Base-by-base conservation (phyloP, 2,329 filamentous ascomycete species). In the Microsporum audouinii region DNA sequence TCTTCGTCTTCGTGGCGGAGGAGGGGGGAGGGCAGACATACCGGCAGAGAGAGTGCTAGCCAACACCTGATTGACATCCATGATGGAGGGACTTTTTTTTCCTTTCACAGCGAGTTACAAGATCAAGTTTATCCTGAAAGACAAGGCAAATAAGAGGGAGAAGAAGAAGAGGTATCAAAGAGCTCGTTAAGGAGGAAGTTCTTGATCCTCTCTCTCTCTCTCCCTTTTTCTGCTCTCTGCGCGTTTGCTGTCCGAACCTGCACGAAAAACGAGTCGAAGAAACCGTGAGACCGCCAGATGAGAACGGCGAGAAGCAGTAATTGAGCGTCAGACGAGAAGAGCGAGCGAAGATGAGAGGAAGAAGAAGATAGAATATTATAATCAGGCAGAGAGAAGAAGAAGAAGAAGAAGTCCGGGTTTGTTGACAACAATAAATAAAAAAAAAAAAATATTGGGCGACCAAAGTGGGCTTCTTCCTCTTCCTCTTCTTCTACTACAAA, bases 41-140 rank as follows among this genome's bases (percentile, higher is more conserved):
- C 94, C 92, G 74, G 91, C 83, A 73, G 91, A 95, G 79, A 97
- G 86, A 77, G 94, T 97, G 81, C 91, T 92, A 79, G 90, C 86
- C 82, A 99, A 88, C 81, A 99, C 92, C 80, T 91, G 88, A 82
- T 92, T 95, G 81, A 97, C 95, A 81, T 97, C 90, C 88, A 95
- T 91, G 80, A 84, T 90, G 55, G 27, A 29, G 29, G 34, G 29
- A 8, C 39, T 41, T 10, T 12, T 34, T 41, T n/a, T 34, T 29
- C n/a, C 55, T 17, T 41, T 39, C 55, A 41, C 34, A 36, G 17
- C 14, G 31, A 39, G 55, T 10, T 23, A 57, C 12, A 2, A 57
- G 29, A 53, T 6, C 14, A 43, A 43, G 14, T n/a, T n/a, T 12
- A 43, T 12, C 6, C 39, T n/a, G 45, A 36, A n/a, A 4, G n/a